A percentile compares a stretch with the other conserved stretches of the same genome.
These are phyloP conservation scores for Ustilago xerochloae DNA, from an alignment of 1,284 basidiomycete genomes.

Conservation along the genomic window DNA sequence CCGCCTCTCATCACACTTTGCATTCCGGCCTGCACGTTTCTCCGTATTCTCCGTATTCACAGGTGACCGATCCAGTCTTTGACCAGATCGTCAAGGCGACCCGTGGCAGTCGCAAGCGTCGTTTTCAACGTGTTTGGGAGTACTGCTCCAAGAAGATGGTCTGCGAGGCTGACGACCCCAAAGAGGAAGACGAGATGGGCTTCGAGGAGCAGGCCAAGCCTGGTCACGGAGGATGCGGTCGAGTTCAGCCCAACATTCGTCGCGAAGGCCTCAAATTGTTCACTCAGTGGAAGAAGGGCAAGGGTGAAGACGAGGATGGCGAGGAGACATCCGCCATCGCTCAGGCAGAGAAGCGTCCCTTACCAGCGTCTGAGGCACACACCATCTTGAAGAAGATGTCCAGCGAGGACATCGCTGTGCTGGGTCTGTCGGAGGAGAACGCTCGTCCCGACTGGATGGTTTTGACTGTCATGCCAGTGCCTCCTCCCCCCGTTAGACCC, in stretches of 20 bases:
- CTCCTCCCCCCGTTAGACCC: slow-evolving; percentile 96
- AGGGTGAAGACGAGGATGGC: slow-evolving; percentile 84
- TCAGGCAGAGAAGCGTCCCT: slow-evolving; percentile 90
- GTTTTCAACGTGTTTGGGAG: slow-evolving; percentile 67
- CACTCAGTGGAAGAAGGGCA: slow-evolving; percentile 91
- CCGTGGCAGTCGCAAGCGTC: slow-evolving; percentile 57
- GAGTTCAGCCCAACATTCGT: slow-evolving; percentile 86
- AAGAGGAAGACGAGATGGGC: slow-evolving; percentile 65
- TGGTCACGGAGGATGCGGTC: slow-evolving; percentile 92
- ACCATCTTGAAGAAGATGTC: slow-evolving; percentile 73
- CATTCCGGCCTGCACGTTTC: not conserved
- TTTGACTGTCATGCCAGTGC: slow-evolving; percentile 94
- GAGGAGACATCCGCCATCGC: slow-evolving; percentile 68
- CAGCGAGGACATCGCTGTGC: slow-evolving; percentile 88
- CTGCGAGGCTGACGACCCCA: slow-evolving; percentile 76
- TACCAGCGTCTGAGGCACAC: slow-evolving; percentile 89
- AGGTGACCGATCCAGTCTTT: slow-evolving; percentile 62
- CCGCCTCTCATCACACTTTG: not conserved
- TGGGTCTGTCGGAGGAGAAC: slow-evolving; percentile 94
- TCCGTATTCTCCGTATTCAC: too few relatives aligned
- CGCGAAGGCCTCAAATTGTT: slow-evolving; percentile 97
- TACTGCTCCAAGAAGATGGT: slow-evolving; percentile 65
- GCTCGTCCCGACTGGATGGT: slow-evolving; percentile 99
- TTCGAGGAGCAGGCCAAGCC: slow-evolving; percentile 70
- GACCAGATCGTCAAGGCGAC: slow-evolving; percentile 61